These are phyloP conservation scores for Schrenkiella parvula DNA, from an alignment of 345 rosid species.

Conservation along the genomic window DNA sequence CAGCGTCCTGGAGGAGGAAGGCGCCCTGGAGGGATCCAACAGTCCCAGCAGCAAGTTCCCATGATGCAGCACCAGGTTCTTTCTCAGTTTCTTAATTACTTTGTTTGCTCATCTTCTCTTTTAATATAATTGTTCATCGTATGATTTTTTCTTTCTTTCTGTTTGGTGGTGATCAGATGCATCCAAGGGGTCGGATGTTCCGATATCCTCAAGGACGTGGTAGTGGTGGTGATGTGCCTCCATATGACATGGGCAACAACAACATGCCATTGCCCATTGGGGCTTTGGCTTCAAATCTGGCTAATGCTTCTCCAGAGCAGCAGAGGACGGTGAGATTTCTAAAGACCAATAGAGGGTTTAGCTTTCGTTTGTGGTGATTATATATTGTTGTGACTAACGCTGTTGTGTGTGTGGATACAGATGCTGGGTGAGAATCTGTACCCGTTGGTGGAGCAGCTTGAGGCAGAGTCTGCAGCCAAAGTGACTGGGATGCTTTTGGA, in stretches of 20 bases:
- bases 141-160: not conserved
- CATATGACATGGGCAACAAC: slow-evolving; percentile 56
- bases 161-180: slow-evolving; percentile 49
- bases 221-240: slow-evolving; percentile 43
- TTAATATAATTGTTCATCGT: not conserved
- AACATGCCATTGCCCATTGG: slow-evolving; percentile 62
- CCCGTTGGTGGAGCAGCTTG: slow-evolving; percentile 91
- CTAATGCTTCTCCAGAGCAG: slow-evolving; percentile 79
- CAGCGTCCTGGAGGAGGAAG: slow-evolving; percentile 79
- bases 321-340: slow-evolving; percentile 72
- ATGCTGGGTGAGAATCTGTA: slow-evolving; percentile 94
- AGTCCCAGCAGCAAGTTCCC: slow-evolving; percentile 69
- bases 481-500: slow-evolving; percentile 98
- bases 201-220: slow-evolving; percentile 84
- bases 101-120: not conserved
- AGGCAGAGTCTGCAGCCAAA: slow-evolving; percentile 86
- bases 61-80: slow-evolving; percentile 72
- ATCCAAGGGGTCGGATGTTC: slow-evolving; percentile 66
- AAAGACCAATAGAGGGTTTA: not conserved
- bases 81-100: not conserved
- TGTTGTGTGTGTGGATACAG: slow-evolving; percentile 32
- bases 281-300: slow-evolving; percentile 80
- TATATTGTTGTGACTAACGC: not conserved
- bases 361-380: not conserved
- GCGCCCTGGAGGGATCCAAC: slow-evolving; percentile 66